phyloP scores from a whole-genome alignment of 257 asterid genomes.

The Mentha longifolia region DNA sequence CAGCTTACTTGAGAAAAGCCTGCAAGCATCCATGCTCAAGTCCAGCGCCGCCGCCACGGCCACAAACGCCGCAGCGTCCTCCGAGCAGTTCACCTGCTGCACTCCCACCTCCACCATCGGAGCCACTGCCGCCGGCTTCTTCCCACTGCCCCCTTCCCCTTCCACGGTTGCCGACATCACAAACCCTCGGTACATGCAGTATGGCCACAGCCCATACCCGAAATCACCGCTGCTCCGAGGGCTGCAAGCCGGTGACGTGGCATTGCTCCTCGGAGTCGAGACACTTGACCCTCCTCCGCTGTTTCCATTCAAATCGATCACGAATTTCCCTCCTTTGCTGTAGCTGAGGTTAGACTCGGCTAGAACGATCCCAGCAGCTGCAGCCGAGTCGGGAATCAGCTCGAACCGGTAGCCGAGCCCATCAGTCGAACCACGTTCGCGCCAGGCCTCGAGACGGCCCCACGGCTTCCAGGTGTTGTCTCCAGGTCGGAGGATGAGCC shows the following conservation, averaged over 20 bases:
- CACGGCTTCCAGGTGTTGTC: conserved; percentile 95
- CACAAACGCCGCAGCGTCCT: conserved; percentile 91
- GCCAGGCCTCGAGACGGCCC: conserved; percentile 98
- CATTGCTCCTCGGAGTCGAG: conserved; percentile 48
- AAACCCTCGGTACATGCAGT: conserved; percentile 81
- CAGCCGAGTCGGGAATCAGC: conserved; percentile 73
- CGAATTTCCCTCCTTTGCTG: conserved; percentile 76
- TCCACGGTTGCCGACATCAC: conserved; percentile 83
- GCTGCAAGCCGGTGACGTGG: conserved; percentile 71
- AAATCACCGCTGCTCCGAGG: conserved; percentile 86
- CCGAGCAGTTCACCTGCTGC: conserved; percentile 88
- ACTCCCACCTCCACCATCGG: conserved; percentile 76
- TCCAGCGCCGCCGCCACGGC: conserved; percentile 88
- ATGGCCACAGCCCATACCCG: conserved; percentile 88
- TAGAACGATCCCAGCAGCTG: conserved; percentile 55
- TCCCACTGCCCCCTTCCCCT: conserved; percentile 53
- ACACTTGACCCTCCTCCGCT: conserved; percentile 31
- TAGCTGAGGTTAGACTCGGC: conserved; percentile 72
- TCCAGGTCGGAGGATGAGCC: conserved; percentile 90
- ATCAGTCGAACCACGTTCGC: conserved; percentile 76
- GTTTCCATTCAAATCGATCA: conserved; percentile 55
- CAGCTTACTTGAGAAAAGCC: conserved; percentile 90
- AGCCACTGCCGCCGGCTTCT: not conserved
- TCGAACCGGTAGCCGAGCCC: conserved; percentile 80
- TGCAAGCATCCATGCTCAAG: conserved; percentile 88